These are phyloP conservation scores for Alternaria angustiovoidea DNA, from an alignment of 2,329 filamentous ascomycete genomes.

Conservation along the genomic window DNA sequence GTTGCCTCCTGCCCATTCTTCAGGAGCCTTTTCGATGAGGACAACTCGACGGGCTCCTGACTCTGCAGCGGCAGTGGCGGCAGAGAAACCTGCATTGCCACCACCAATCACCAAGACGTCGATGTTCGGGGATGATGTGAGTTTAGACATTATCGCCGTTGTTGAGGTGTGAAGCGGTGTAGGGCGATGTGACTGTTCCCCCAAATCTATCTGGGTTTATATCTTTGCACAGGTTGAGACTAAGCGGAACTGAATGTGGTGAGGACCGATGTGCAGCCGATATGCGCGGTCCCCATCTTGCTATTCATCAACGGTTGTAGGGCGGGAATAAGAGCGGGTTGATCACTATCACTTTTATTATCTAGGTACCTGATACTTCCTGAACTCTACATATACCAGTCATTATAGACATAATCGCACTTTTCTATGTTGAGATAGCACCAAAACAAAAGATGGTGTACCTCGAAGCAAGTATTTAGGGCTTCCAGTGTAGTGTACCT, in stretches of 20 bases:
- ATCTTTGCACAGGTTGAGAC: background rate
- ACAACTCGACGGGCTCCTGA: conserved; percentile 57
- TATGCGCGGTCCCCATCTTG: background rate
- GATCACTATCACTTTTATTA: background rate
- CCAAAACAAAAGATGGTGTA: background rate
- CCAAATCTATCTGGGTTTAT: background rate
- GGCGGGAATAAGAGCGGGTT: background rate
- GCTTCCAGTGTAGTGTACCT: background rate
- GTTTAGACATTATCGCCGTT: background rate
- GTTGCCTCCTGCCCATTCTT: conserved; percentile 69
- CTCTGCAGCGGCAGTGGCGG: conserved; percentile 65
- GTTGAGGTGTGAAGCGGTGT: background rate
- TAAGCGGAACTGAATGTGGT: background rate
- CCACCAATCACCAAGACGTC: conserved; percentile 65
- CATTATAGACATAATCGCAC: background rate
- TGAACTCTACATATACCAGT: background rate
- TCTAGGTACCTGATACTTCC: background rate
- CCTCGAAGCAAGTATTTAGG: background rate
- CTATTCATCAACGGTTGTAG: background rate
- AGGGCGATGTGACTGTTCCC: background rate
- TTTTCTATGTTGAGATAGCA: background rate
- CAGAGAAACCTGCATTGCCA: conserved; percentile 70
- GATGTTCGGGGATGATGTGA: conserved; percentile 6
- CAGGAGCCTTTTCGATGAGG: conserved; percentile 67
- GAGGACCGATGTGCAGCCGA: background rate